Base-by-base conservation (phyloP, 345 rosid species). In the Erysimum cheiranthoides region DNA sequence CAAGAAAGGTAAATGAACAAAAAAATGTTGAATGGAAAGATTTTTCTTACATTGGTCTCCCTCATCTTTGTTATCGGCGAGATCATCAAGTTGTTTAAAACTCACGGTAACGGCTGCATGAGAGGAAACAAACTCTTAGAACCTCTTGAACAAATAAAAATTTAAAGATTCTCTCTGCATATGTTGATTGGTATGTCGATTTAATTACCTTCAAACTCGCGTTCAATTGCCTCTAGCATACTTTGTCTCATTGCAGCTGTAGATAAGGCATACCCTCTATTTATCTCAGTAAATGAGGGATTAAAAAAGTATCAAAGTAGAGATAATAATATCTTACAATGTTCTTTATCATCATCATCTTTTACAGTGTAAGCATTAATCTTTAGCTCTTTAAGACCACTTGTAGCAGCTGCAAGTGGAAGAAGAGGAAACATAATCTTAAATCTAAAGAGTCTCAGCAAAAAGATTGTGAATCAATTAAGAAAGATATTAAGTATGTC, bases 191-290 rank as follows among this genome's bases (percentile, higher is more conserved):
- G 25, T 31, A 60, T 28, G 56, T 61, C 47, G 35, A 2, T 9
- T 61, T 21, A 21, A 21, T 21, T 62, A 76, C 80, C 71, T 76
- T 62, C 80, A 42, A 76, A 76, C 21, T 76, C 80, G 0, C 43
- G 58, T 45, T 76, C 80, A 13, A 76, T 76, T 16, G 75, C 80
- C 27, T 76, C 75, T 53, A 76, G 66, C 80, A 76, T 76, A 62
- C 75, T 76, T 39, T 70, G 59, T 63, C 71, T 76, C 18, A 25
- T 54, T 5, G 34, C 51, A 76, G 40, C 80, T 76, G 71, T 76
- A 12, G 10, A 11, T n/a, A 42, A 53, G 34, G 50, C 32, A 69
- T 42, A 35, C 2, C 27, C 52, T 25, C 0, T 14, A 68, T 42
- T 17, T 21, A 10, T n/a, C 49, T 76, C 42, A 69, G 43, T 61